Base-by-base conservation (phyloP, 768 basidiomycete species). In the Russula sp. region DNA sequence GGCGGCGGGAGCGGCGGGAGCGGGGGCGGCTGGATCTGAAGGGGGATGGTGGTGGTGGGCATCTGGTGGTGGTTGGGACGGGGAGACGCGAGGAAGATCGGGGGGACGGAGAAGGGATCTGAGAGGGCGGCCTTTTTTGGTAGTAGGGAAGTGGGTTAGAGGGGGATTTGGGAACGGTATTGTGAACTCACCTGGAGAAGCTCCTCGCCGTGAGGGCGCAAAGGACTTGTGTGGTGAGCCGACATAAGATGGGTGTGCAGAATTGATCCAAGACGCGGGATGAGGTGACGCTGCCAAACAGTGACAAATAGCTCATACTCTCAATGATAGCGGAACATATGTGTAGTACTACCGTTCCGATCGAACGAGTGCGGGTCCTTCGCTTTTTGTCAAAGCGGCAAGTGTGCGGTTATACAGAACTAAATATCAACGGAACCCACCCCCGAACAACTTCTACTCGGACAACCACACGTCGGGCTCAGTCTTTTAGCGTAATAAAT, bases 91-190 rank as follows among this genome's bases (percentile, higher is more conserved):
- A 28, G 65, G 59, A 44, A 69, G 42, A 34, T 59, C 46, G 30
- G 61, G 16, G 57, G 20, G 56, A 52, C 57, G 48, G 62, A 61
- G 69, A 67, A 67, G 22, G 69, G 65, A 36, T 64, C 66, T 10
- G 56, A 55, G 61, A 70, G 69, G 3, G 69, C 69, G 7, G 69
- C 69, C 69, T 70, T 34, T 44, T n/a, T n/a, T n/a, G n/a, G n/a
- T n/a, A 22, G 20, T 11, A 22, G 2, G 20, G 8, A 28, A 18
- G n/a, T 20, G 2, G n/a, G n/a, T n/a, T n/a, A n/a, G n/a, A 5
- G 0, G 10, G 0, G 3, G 38, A 20, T 24, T 48, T 10, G 11
- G 14, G 34, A 32, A 2, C 40, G 36, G 14, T 30, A 1, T 0
- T 22, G 28, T 22, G 5, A 9, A 53, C 64, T 24, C 24, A 69